Evolutionary conservation across 768 basidiomycete species (phyloP), one percentile per base, ranked within the genome.

Genomic region (Russula earlei): DNA sequence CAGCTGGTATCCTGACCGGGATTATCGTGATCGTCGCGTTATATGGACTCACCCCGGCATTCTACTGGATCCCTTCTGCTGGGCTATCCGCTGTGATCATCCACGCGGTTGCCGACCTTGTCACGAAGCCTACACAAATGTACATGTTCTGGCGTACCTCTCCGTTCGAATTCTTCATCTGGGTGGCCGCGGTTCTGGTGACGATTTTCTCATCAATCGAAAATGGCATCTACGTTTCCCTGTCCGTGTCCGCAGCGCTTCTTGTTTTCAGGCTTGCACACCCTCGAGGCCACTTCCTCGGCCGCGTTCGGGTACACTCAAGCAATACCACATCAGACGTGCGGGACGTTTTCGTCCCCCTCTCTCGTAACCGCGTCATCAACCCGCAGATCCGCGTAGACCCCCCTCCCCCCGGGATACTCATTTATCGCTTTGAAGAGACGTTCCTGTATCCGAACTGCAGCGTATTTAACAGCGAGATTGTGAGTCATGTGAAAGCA

Each of bases 141-240:
- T 97, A 86, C 71, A 77, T 79, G 2, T 99, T 84, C 76, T 99
- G 96, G 96, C 82, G 90, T 27, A 84, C 95, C 22, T 89, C 88
- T 0, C 96, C 96, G 0, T 72, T 97, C 48, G 96, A 99, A 66
- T 93, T 89, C 71, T 31, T 93, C 63, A 93, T 95, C 65, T 95
- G 87, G 83, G 65, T 72, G 24, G 91, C 90, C 1, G 87, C 89
- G 17, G 93, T 95, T 19, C 71, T 95, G 41, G 83, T 91, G 63
- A 93, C 92, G 9, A 69, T 99, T 45, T 98, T 98, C 75, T 84
- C 88, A n/a, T 80, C 83, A 20, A 94, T 98, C 63, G 96, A 98
- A 70, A 77, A 91, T 54, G 94, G 94, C 22, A 91, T 93, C 64
- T 93, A 93, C 69, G 81, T 84, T 50, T 91, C 93, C 11, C 83